Evolutionary conservation across 331 rosid genomes (phyloP).

Genomic region (Saraca asoca): DNA sequence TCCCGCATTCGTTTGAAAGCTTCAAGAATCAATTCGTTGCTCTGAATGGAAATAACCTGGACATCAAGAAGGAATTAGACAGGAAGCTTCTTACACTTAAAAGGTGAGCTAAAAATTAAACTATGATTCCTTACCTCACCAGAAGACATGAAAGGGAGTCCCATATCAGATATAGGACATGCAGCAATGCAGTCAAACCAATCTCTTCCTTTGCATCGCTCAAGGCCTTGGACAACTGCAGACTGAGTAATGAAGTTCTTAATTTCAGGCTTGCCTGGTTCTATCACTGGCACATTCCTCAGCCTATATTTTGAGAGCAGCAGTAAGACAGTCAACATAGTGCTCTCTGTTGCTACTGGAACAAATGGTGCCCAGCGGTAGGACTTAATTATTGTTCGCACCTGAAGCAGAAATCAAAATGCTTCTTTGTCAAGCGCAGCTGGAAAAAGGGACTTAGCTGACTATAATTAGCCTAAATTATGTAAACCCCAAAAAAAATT

Average conservation of each 20-base stretch:
- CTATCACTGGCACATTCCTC: constrained; percentile 87
- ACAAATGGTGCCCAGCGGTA: constrained; percentile 83
- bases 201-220: constrained; percentile 83
- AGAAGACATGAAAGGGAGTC: constrained; percentile 87
- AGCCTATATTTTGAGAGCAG: constrained; percentile 88
- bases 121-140: constrained; percentile 50
- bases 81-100: constrained; percentile 25
- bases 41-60: constrained; percentile 70
- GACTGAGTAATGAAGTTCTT: constrained; percentile 87
- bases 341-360: constrained; percentile 63
- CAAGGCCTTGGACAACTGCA: constrained; percentile 85
- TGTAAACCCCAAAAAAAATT: too few relatives aligned
- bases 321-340: constrained; percentile 78
- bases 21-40: constrained; percentile 71
- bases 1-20: constrained; percentile 91
- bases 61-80: constrained; percentile 23
- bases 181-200: constrained; percentile 83
- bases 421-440: background rate
- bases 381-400: constrained; percentile 64
- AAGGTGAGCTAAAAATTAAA: constrained; percentile 6
- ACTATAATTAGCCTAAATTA: constrained; percentile 4
- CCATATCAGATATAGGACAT: constrained; percentile 61
- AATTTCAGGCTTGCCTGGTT: constrained; percentile 67
- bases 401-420: constrained; percentile 54
- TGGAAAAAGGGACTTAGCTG: constrained; percentile 10